Base-by-base conservation (phyloP, 2,329 filamentous ascomycete genomes). In the Colletotrichum liriopes region DNA sequence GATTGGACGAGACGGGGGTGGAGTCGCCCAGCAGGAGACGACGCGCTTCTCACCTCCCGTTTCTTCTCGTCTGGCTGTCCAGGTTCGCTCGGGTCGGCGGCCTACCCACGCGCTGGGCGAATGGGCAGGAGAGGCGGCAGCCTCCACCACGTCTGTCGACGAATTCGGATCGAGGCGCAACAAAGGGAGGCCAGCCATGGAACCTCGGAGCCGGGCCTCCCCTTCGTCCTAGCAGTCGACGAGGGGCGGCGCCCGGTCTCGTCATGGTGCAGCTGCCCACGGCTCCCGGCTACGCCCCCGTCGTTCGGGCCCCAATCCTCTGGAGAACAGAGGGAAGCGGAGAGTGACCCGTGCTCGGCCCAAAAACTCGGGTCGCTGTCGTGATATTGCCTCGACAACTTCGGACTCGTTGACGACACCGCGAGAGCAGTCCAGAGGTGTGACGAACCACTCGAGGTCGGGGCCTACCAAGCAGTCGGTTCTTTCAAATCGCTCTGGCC, bases 211-310 rank as follows among this genome's bases (percentile, higher is more conserved):
- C 49, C 47, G 23, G 11, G 7, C 35, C 18, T 43, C 45, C 11
- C 35, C 9, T 41, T 37, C 45, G 35, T 5, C 60, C 26, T 9
- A 29, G n/a, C 2, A 45, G 39, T 26, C 23, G 39, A 11, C 52
- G 45, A 51, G 37, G 59, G 37, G 61, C 54, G 54, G 35, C 67
- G 67, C 61, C 61, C 16, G 29, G 20, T 39, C 52, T 70, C 61
- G 67, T 70, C 67, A 65, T 60, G 55, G 45, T 65, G 43, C 67
- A 23, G 52, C 23, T 65, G 29, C 37, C 11, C 43, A 54, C 49
- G 49, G 52, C 52, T 39, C 52, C 45, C 43, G 45, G 16, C 43
- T 35, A 51, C 49, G 52, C 52, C 51, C 43, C 61, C 54, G 49
- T 45, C 52, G 35, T 43, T 54, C 52, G 67, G 45, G 23, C 29